phyloP scores from a whole-genome alignment of 306 rosid genomes.

The Dryas alaskensis region DNA sequence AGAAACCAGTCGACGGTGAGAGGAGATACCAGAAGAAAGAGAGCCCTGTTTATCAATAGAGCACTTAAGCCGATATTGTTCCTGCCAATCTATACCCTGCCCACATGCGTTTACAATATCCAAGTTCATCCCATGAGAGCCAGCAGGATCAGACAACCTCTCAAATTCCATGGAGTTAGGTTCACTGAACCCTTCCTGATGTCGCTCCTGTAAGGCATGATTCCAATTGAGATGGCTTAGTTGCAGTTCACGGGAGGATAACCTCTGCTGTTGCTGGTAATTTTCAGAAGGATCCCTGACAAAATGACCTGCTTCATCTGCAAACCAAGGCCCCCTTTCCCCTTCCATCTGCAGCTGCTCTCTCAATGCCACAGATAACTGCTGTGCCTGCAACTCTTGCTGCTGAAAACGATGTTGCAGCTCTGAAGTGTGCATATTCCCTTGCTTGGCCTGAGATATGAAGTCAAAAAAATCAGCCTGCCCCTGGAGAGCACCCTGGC shows the following conservation, averaged over 20 bases:
- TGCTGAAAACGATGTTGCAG: slow-evolving; percentile 55
- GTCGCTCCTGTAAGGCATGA: slow-evolving; percentile 41
- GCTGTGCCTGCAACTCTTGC: slow-evolving; percentile 54
- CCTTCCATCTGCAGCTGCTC: slow-evolving; percentile 58
- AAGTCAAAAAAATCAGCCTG: slow-evolving; percentile 55
- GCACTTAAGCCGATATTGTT: slow-evolving; percentile 34
- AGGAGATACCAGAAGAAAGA: slow-evolving; percentile 24
- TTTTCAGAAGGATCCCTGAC: slow-evolving; percentile 56
- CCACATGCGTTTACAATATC: slow-evolving; percentile 21
- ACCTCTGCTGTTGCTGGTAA: slow-evolving; percentile 54
- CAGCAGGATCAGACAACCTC: slow-evolving; percentile 46
- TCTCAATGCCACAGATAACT: slow-evolving; percentile 53
- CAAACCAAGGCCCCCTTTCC: slow-evolving; percentile 51
- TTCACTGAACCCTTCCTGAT: slow-evolving; percentile 50
- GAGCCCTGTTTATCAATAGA: slow-evolving; percentile 42
- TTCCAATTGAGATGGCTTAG: slow-evolving; percentile 52
- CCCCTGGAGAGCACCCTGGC: slow-evolving; percentile 46
- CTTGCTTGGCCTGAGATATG: slow-evolving; percentile 53
- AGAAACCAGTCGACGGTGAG: slow-evolving; percentile 39
- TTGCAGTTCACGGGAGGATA: slow-evolving; percentile 52
- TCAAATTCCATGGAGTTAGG: slow-evolving; percentile 49
- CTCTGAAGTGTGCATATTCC: slow-evolving; percentile 45
- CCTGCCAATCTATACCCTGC: slow-evolving; percentile 48
- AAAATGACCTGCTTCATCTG: slow-evolving; percentile 52
- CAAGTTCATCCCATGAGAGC: slow-evolving; percentile 32